A percentile compares a stretch with the other conserved stretches of the same genome.
phyloP scores from a whole-genome alignment of 257 asterid species.

The Fraxinus anomala region DNA sequence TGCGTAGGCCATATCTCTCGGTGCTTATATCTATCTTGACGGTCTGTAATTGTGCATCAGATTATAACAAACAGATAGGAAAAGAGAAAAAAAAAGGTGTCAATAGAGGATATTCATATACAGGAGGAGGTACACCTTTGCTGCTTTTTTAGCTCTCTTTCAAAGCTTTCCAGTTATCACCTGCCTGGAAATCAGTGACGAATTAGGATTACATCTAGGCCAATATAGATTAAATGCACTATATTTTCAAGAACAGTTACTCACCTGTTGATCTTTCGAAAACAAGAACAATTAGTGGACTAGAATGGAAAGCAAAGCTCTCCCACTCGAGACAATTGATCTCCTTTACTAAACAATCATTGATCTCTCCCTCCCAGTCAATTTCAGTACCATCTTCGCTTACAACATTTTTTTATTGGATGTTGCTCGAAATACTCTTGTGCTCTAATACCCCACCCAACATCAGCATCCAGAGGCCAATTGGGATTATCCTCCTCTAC shows the following conservation, averaged over 20 bases:
- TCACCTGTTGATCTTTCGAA: conserved; percentile 88
- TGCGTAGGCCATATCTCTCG: conserved; percentile 90
- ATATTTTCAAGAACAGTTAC: not conserved
- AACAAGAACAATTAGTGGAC: conserved; percentile 82
- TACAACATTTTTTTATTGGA: conserved; percentile 63
- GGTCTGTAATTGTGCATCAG: conserved; percentile 48
- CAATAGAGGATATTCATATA: conserved; percentile 33
- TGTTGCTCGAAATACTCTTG: conserved; percentile 86
- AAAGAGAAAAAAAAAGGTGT: not conserved
- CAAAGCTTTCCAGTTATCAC: conserved; percentile 86
- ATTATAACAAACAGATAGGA: not conserved
- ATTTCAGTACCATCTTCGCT: conserved; percentile 81
- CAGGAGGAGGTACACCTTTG: conserved; percentile 97
- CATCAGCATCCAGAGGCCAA: conserved; percentile 96
- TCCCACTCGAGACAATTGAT: conserved; percentile 96
- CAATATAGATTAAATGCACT: not conserved
- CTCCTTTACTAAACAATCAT: conserved; percentile 77
- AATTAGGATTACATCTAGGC: not conserved
- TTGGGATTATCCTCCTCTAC: conserved; percentile 80
- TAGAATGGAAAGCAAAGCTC: conserved; percentile 95
- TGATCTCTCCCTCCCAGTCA: conserved; percentile 94
- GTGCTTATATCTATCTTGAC: conserved; percentile 85
- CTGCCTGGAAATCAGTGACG: conserved; percentile 55
- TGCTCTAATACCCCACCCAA: conserved; percentile 95
- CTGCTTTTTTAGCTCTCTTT: conserved; percentile 93